These are phyloP conservation scores for Psilocybe subaeruginosa DNA, from an alignment of 768 basidiomycete species.

Conservation along the genomic window DNA sequence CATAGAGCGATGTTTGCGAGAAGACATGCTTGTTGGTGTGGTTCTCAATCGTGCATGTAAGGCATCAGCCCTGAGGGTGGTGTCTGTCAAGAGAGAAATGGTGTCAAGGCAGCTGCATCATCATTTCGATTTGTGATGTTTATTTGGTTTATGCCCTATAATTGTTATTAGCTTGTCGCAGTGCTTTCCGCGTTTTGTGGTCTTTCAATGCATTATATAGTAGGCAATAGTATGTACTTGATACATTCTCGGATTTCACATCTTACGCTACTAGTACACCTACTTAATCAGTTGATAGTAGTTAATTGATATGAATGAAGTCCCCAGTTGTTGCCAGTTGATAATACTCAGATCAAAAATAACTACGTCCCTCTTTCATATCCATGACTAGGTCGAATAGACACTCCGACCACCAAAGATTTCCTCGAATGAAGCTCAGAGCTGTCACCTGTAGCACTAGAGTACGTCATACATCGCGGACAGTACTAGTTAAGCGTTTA, in stretches of 20 bases:
- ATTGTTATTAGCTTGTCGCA: neutral
- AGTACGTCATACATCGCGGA: too few relatives aligned
- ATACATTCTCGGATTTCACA: neutral
- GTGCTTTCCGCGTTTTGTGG: neutral
- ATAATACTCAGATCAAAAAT: too few relatives aligned
- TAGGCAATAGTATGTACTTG: neutral
- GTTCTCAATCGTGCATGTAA: slow-evolving; percentile 40
- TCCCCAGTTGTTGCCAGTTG: too few relatives aligned
- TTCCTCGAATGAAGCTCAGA: too few relatives aligned
- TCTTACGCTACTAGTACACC: too few relatives aligned
- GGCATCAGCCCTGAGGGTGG: slow-evolving; percentile 33
- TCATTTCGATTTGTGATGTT: slow-evolving; percentile 37
- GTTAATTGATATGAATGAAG: too few relatives aligned
- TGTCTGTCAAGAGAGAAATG: slow-evolving; percentile 31
- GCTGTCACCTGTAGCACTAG: too few relatives aligned
- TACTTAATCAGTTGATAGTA: too few relatives aligned
- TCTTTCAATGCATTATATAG: neutral
- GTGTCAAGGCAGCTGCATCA: slow-evolving; percentile 37
- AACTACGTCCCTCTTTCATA: too few relatives aligned
- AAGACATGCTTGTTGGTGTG: slow-evolving; percentile 30
- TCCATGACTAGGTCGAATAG: too few relatives aligned
- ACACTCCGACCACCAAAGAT: too few relatives aligned
- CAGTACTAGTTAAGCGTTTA: too few relatives aligned
- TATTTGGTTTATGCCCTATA: neutral
- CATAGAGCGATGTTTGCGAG: slow-evolving; percentile 32